These are phyloP conservation scores for Phyllosticta citriasiana DNA, from an alignment of 2,329 filamentous ascomycete genomes.

Conservation along the genomic window DNA sequence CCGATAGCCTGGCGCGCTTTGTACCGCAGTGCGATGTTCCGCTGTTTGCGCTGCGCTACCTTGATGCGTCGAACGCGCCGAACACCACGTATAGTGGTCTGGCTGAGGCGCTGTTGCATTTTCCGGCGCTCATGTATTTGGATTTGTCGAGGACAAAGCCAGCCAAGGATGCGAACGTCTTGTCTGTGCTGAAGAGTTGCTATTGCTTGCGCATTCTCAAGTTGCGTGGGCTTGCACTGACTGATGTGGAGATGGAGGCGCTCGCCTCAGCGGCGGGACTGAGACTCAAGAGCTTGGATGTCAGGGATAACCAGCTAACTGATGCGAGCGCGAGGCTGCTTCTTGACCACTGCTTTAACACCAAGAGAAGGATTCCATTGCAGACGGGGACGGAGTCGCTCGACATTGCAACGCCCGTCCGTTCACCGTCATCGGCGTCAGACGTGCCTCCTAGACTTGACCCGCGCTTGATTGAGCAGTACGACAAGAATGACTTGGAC, in stretches of 20 bases:
- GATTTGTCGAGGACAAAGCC: constrained; percentile 47
- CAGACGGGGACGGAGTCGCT: not conserved
- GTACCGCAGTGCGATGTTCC: constrained; percentile 19
- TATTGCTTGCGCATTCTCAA: constrained; percentile 47
- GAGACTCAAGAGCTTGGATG: constrained; percentile 45
- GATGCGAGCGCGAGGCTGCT: constrained; percentile 44
- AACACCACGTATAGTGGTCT: constrained; percentile 49
- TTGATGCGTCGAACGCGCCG: constrained; percentile 46
- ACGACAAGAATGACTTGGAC: constrained; percentile 39
- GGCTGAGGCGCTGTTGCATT: constrained; percentile 40
- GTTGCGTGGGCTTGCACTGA: constrained; percentile 43
- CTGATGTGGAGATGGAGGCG: constrained; percentile 43
- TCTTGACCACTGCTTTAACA: constrained; percentile 40
- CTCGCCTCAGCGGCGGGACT: constrained; percentile 42
- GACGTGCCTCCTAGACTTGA: constrained; percentile 17
- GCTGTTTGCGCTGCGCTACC: constrained; percentile 40
- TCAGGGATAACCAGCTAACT: constrained; percentile 48
- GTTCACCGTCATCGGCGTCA: constrained; percentile 1
- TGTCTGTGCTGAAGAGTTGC: constrained; percentile 38
- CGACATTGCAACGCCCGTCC: not conserved
- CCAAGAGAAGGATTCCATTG: constrained; percentile 12
- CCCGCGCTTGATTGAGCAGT: constrained; percentile 1
- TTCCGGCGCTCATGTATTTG: constrained; percentile 47
- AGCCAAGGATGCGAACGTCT: constrained; percentile 39
- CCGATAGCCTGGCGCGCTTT: constrained; percentile 11